Percentiles rank a stretch among this genome's conserved stretches.
phyloP scores from a whole-genome alignment of 192 early-diverging fungal genomes.

The Backusella mclennaniae region DNA sequence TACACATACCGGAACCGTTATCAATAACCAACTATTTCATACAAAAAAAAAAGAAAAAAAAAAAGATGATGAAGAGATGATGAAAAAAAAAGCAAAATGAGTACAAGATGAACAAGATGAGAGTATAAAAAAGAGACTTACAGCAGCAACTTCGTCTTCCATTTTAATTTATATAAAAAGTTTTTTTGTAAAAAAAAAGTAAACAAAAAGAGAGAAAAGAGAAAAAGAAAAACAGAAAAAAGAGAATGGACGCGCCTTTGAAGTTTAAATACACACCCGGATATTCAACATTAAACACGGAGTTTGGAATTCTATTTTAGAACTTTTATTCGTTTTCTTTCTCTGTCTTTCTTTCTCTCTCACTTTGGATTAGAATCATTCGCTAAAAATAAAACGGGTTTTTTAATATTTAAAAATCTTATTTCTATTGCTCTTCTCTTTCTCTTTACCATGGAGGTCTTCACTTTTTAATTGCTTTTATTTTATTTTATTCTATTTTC shows the following conservation, averaged over 20 bases:
- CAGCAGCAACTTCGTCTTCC: constrained; percentile 86
- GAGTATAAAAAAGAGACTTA: constrained; percentile 46
- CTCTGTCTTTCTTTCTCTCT: neutral
- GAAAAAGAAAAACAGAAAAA: neutral
- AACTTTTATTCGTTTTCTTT: neutral
- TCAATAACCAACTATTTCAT: constrained; percentile 77
- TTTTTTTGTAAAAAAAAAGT: constrained; percentile 10
- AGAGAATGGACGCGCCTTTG: neutral
- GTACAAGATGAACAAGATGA: neutral
- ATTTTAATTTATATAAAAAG: constrained; percentile 34
- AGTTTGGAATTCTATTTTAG: neutral
- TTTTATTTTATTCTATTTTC: neutral
- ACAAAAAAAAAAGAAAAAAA: neutral
- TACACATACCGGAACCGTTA: constrained; percentile 95
- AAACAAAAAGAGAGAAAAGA: constrained; percentile 7
- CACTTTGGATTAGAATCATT: neutral
- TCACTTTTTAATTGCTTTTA: neutral
- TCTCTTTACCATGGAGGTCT: neutral
- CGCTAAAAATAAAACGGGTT: neutral
- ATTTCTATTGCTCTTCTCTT: neutral
- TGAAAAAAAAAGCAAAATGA: constrained; percentile 5
- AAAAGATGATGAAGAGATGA: constrained; percentile 41
- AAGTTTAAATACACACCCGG: neutral
- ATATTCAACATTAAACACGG: neutral
- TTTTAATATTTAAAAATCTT: neutral